phyloP scores from a whole-genome alignment of 768 basidiomycete species.

The Leccinum longicurvipes region DNA sequence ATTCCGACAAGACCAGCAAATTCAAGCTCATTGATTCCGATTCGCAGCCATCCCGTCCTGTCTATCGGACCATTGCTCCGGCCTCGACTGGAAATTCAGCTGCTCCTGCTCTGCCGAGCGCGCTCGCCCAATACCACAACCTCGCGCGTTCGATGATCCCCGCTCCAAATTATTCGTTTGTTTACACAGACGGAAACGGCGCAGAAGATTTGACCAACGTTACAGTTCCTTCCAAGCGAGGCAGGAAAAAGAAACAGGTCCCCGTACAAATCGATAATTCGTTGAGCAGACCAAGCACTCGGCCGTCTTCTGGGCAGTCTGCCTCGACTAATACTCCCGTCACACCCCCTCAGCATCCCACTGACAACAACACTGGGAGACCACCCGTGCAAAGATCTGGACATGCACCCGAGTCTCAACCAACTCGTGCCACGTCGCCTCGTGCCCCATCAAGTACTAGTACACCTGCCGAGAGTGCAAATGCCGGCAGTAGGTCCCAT shows the following conservation, averaged over 20 bases:
- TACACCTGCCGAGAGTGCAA: conserved; percentile 27
- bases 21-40: conserved; percentile 42
- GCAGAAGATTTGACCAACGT: neutral
- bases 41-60: conserved; percentile 26
- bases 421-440: neutral
- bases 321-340: neutral
- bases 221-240: conserved; percentile 5
- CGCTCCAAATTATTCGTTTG: neutral
- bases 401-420: neutral
- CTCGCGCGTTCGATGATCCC: conserved; percentile 4
- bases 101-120: conserved; percentile 1
- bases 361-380: neutral
- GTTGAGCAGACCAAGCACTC: neutral
- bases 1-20: conserved; percentile 43
- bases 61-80: conserved; percentile 32
- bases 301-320: conserved; percentile 10
- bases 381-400: conserved; percentile 1
- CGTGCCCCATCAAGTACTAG: neutral
- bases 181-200: conserved; percentile 3
- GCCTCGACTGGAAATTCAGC: conserved; percentile 23
- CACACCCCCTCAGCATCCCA: conserved; percentile 6
- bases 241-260: conserved; percentile 13
- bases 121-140: neutral
- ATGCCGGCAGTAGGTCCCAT: conserved; percentile 33
- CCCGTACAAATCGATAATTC: neutral